These are phyloP conservation scores for Cercophora newfieldiana DNA, from an alignment of 495 filamentous ascomycete genomes.

Conservation along the genomic window DNA sequence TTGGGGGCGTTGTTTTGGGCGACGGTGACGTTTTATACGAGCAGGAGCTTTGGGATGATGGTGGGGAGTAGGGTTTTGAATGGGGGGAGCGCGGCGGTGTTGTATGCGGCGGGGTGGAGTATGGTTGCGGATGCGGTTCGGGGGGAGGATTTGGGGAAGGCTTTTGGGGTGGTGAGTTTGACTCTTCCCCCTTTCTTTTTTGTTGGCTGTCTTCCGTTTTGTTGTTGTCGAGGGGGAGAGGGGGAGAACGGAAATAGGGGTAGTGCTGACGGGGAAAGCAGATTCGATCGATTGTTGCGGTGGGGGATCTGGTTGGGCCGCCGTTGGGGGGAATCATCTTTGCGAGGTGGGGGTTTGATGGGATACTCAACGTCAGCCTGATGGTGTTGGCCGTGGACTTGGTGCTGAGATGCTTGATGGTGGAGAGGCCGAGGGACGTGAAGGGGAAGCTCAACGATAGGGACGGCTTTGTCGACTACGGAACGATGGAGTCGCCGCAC, in stretches of 20 bases:
- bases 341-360: conserved; percentile 12
- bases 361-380: conserved; percentile 14
- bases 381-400: conserved; percentile 12
- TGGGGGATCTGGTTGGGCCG: conserved; percentile 12
- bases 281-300: conserved; percentile 14
- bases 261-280: background rate
- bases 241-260: background rate
- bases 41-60: conserved; percentile 1
- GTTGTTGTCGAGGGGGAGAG: too few species aligned
- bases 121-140: conserved; percentile 16
- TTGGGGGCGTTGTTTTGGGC: conserved; percentile 6
- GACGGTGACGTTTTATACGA: conserved; percentile 18
- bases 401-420: conserved; percentile 17
- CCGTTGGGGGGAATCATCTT: conserved; percentile 10
- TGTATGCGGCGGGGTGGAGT: conserved; percentile 16
- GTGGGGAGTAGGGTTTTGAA: conserved; percentile 10
- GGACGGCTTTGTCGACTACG: background rate
- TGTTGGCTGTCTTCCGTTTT: background rate
- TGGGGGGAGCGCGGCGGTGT: conserved; percentile 13
- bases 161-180: conserved; percentile 4
- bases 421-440: conserved; percentile 7
- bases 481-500: background rate
- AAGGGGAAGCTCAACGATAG: background rate
- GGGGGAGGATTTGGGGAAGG: conserved; percentile 14
- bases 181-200: background rate